Base-by-base conservation (phyloP, 371 early-diverging fungal genomes). In the Apophysomyces elegans region DNA sequence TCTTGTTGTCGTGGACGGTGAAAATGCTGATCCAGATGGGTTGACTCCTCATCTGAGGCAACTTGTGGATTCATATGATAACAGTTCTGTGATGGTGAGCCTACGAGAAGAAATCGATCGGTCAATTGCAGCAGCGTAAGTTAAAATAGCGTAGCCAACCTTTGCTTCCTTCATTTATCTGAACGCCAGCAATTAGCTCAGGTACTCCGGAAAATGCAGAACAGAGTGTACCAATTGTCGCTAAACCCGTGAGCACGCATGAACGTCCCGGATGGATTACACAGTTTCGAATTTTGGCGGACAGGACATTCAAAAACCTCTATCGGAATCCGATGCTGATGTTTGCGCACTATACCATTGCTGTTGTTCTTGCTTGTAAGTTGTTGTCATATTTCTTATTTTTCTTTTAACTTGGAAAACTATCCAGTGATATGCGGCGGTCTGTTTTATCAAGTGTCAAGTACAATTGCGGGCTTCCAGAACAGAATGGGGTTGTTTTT, bases 241-340 rank as follows among this genome's bases (percentile, higher is more conserved):
- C 38, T 58, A 75, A 64, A 47, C 74, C 72, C 13, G 66, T 80
- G 7, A 71, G 62, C 12, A 75, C 84, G 4, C 79, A 74, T 60
- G 78, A 71, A 46, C 86, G 93, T 2, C 88, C 92, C 6, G 82
- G 90, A 0, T 83, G 85, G 65, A 79, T 80, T 62, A 87, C 87
- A 4, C 97, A 96, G 66, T 94, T 95, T 76, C 80, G 70, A 43
- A 93, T 96, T 26, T 74, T 96, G 37, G 88, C 91, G 16, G 85
- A 88, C 12, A 83, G 96, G 39, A 92, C 95, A 4, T 89, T 96
- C 77, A 91, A 90, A 67, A 93, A 95, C 68, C 77, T 96, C 8
- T 94, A 94, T 68, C 87, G 97, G 12, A 95, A 94, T 62, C 95
- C 94, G 3, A 86, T 90, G 76, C 76, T 95, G 44, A 89, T 96